phyloP scores from a whole-genome alignment of 495 filamentous ascomycete species.

The Letharia lupina region DNA sequence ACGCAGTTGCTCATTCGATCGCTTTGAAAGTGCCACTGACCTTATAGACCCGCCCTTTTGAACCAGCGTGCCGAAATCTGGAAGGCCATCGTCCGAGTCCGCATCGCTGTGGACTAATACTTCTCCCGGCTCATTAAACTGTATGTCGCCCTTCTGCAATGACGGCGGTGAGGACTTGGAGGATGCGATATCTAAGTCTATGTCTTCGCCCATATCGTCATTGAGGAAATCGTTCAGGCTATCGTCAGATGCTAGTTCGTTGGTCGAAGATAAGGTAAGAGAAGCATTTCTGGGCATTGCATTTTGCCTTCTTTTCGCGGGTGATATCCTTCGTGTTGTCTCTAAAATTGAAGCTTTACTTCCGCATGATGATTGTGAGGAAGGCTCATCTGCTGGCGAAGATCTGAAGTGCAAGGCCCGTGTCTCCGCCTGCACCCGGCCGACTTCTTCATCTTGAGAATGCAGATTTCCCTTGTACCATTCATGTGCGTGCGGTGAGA shows the following conservation, averaged over 20 bases:
- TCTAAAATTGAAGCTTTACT: background rate
- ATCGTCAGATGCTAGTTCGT: slow-evolving; percentile 6
- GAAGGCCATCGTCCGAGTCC: slow-evolving; percentile 28
- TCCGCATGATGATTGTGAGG: slow-evolving; percentile 3
- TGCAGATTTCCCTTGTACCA: slow-evolving; percentile 32
- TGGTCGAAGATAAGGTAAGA: slow-evolving; percentile 4
- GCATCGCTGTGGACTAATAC: background rate
- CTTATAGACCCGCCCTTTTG: background rate
- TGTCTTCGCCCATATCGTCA: slow-evolving; percentile 15
- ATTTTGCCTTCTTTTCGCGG: background rate
- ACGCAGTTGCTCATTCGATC: background rate
- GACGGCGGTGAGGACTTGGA: slow-evolving; percentile 15
- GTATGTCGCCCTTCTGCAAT: background rate
- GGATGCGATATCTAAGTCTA: background rate
- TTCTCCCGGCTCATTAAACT: slow-evolving; percentile 7
- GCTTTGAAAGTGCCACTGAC: background rate
- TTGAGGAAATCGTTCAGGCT: slow-evolving; percentile 17
- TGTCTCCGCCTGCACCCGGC: slow-evolving; percentile 19
- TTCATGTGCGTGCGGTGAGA: slow-evolving; percentile 31
- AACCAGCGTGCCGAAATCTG: slow-evolving; percentile 26
- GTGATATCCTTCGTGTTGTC: background rate
- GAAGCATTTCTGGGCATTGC: too few relatives aligned
- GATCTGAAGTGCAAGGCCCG: slow-evolving; percentile 7
- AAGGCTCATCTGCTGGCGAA: background rate
- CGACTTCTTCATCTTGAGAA: slow-evolving; percentile 11